A percentile compares a stretch with the other conserved stretches of the same genome.
phyloP scores from a whole-genome alignment of 495 filamentous ascomycete genomes.

The Podospora conica region DNA sequence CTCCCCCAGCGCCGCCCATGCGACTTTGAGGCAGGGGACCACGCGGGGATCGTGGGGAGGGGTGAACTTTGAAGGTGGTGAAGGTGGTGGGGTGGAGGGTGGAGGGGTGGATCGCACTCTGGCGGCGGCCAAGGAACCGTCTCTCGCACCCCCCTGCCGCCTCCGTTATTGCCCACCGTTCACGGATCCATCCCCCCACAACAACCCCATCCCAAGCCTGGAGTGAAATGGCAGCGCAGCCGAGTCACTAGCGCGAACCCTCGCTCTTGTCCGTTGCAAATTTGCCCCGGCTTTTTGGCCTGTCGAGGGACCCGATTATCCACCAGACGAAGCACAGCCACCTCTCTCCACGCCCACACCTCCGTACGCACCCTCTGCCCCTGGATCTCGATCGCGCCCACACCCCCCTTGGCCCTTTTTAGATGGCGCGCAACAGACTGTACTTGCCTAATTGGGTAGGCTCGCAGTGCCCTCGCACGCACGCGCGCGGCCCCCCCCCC shows the following conservation, averaged over 20 bases:
- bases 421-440: too few species aligned
- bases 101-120: neutral
- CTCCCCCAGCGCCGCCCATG: neutral
- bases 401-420: too few species aligned
- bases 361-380: too few species aligned
- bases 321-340: too few species aligned
- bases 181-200: neutral
- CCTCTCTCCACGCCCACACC: too few species aligned
- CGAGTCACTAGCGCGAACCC: conserved; percentile 1
- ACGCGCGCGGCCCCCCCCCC: too few species aligned
- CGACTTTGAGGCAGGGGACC: neutral
- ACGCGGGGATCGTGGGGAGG: neutral
- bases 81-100: neutral
- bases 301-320: too few species aligned
- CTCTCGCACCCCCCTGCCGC: neutral
- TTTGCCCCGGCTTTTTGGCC: neutral
- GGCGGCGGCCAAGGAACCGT: neutral
- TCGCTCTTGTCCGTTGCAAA: conserved; percentile 1
- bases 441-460: too few species aligned
- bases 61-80: neutral
- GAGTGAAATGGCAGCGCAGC: neutral
- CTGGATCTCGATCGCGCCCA: too few species aligned
- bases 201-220: neutral
- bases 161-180: neutral
- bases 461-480: too few species aligned